phyloP scores from a whole-genome alignment of 345 rosid genomes.

The Eucalyptus erythrocorys region DNA sequence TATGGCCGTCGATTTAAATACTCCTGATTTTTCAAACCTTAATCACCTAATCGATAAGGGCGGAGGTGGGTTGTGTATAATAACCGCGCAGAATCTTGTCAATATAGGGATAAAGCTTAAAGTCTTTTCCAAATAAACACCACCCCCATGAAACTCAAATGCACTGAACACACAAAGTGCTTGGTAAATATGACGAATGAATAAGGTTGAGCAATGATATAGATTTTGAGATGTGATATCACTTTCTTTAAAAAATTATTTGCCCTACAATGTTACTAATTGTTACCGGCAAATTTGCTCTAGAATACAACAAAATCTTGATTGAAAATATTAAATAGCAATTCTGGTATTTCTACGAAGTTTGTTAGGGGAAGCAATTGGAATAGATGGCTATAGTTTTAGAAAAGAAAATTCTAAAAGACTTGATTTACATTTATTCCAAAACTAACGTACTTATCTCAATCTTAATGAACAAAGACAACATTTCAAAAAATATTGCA shows the following conservation, averaged over 20 bases:
- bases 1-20: neutral
- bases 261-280: accelerated
- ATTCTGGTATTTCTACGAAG: no score
- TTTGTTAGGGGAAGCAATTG: accelerated
- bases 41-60: neutral
- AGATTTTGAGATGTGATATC: accelerated
- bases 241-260: no score
- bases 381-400: no score
- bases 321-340: no score
- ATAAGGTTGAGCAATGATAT: accelerated
- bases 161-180: neutral
- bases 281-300: no score
- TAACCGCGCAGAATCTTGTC: neutral
- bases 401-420: no score
- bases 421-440: no score
- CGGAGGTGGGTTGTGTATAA: neutral
- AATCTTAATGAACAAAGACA: no score
- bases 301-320: accelerated
- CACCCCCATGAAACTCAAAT: no score
- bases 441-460: no score
- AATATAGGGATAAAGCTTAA: neutral
- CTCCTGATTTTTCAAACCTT: accelerated
- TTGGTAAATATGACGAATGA: accelerated
- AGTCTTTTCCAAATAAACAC: neutral
- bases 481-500: accelerated